phyloP scores from a whole-genome alignment of 2,329 filamentous ascomycete genomes.

The Arthrobotrys pseudoclavata region DNA sequence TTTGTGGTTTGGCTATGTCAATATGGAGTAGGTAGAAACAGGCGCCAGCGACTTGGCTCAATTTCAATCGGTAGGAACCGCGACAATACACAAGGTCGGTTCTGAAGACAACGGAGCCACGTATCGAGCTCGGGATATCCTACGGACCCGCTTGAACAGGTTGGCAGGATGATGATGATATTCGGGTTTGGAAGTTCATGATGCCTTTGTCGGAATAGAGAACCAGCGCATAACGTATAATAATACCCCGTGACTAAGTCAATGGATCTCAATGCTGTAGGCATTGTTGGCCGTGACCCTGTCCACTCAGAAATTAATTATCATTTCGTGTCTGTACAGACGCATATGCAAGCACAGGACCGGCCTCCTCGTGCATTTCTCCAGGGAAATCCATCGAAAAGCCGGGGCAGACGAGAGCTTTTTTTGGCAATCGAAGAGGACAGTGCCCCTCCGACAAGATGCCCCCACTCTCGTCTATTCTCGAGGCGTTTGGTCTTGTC shows the following conservation, averaged over 20 bases:
- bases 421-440: constrained; percentile 56
- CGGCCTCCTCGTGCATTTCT: constrained; percentile 31
- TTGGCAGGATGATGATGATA: constrained; percentile 31
- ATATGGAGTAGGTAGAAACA: constrained; percentile 58
- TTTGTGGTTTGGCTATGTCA: constrained; percentile 44
- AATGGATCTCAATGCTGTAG: constrained; percentile 38
- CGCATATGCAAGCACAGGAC: constrained; percentile 59
- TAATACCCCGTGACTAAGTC: constrained; percentile 41
- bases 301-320: constrained; percentile 8
- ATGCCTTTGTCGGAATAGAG: constrained; percentile 50
- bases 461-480: constrained; percentile 59
- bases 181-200: constrained; percentile 26
- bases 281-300: constrained; percentile 47
- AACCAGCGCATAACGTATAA: constrained; percentile 51
- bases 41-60: constrained; percentile 48
- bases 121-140: constrained; percentile 54
- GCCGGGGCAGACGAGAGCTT: constrained; percentile 50
- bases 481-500: constrained; percentile 46
- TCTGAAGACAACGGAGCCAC: constrained; percentile 31
- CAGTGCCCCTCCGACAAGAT: constrained; percentile 46
- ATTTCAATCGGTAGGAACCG: constrained; percentile 35
- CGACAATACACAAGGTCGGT: constrained; percentile 15
- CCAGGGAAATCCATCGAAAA: constrained; percentile 44
- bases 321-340: constrained; percentile 31
- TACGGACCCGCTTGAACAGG: constrained; percentile 22